Evolutionary conservation across 1,139 yeast genomes (phyloP).

Genomic region (Kurtzmaniella quercitrusa): DNA sequence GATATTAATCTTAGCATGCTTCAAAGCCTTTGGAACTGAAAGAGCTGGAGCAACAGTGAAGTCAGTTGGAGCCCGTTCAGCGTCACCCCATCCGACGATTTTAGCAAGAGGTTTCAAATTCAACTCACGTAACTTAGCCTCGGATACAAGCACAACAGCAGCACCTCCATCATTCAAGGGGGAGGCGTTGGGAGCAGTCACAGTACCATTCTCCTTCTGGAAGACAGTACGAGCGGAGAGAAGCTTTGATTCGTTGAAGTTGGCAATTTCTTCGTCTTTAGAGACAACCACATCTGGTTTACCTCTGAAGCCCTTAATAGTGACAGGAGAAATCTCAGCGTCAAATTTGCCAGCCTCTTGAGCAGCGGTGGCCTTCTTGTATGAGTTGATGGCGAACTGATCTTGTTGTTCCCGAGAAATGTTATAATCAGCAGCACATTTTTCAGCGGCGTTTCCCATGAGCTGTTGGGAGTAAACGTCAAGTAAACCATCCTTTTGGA

Average conservation of each 20-base stretch:
- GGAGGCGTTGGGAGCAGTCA: slow-evolving; percentile 95
- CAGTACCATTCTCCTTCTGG: slow-evolving; percentile 88
- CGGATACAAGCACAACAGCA: slow-evolving; percentile 84
- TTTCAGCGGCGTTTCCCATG: slow-evolving; percentile 97
- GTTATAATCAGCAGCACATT: slow-evolving; percentile 74
- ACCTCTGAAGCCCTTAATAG: slow-evolving; percentile 87
- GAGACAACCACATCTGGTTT: slow-evolving; percentile 76
- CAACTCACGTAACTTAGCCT: slow-evolving; percentile 73
- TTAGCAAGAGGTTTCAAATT: slow-evolving; percentile 84
- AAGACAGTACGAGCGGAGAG: slow-evolving; percentile 87
- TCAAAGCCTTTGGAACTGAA: slow-evolving; percentile 92
- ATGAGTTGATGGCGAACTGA: slow-evolving; percentile 62
- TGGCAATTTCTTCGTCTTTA: slow-evolving; percentile 69
- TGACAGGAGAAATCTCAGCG: slow-evolving; percentile 78
- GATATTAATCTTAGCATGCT: slow-evolving; percentile 64
- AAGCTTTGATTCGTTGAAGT: slow-evolving; percentile 72
- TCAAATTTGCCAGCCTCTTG: slow-evolving; percentile 75
- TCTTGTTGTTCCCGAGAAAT: slow-evolving; percentile 71
- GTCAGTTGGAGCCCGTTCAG: slow-evolving; percentile 89
- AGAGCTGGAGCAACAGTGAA: slow-evolving; percentile 93
- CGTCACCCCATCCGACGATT: slow-evolving; percentile 95
- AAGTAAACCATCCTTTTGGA: slow-evolving; percentile 84
- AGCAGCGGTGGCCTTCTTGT: slow-evolving; percentile 78
- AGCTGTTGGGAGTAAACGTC: slow-evolving; percentile 84
- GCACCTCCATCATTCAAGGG: slow-evolving; percentile 97